Percentiles rank a stretch among this genome's conserved stretches.
phyloP scores from a whole-genome alignment of 1,284 basidiomycete genomes.

The Cryptococcus floricola region DNA sequence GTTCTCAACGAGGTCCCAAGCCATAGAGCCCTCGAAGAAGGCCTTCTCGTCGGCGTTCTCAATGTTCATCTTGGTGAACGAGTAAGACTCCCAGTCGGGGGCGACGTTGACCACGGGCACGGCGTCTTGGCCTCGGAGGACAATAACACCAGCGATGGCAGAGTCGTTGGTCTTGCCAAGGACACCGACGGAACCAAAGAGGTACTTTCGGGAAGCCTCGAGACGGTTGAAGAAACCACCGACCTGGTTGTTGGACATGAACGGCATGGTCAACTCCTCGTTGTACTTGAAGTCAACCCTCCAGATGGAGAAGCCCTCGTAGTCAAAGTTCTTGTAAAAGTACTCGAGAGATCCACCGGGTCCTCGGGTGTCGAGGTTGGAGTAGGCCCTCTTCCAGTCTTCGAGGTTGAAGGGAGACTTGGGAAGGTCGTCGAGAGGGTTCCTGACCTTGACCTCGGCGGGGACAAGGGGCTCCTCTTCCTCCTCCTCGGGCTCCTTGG shows the following conservation, averaged over 20 bases:
- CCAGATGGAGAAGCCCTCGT: conserved; percentile 87
- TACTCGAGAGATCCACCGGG: conserved; percentile 61
- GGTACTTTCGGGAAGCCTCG: conserved; percentile 89
- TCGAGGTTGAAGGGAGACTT: conserved; percentile 92
- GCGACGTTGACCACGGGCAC: conserved; percentile 73
- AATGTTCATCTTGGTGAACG: conserved; percentile 63
- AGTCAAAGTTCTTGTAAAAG: conserved; percentile 91
- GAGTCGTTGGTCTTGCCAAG: conserved; percentile 75
- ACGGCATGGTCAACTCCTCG: conserved; percentile 83
- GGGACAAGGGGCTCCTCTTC: conserved; percentile 60
- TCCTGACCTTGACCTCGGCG: conserved; percentile 76
- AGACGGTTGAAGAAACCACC: conserved; percentile 94
- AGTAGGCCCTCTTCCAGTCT: conserved; percentile 97
- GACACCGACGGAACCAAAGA: conserved; percentile 90
- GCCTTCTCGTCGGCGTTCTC: conserved; percentile 66
- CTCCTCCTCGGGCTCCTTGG: conserved; percentile 58
- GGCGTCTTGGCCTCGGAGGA: conserved; percentile 68
- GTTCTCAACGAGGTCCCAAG: conserved; percentile 82
- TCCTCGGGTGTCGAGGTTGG: conserved; percentile 85
- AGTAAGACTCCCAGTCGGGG: conserved; percentile 85
- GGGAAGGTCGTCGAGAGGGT: conserved; percentile 87
- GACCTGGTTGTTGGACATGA: conserved; percentile 81
- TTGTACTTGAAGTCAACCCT: conserved; percentile 94
- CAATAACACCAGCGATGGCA: conserved; percentile 72
- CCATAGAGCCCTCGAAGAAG: conserved; percentile 83